Percentiles rank a stretch among this genome's conserved stretches.
Conservation (phyloP, 2,329 filamentous ascomycete genomes). For the Aspergillus luchuensis region DNA sequence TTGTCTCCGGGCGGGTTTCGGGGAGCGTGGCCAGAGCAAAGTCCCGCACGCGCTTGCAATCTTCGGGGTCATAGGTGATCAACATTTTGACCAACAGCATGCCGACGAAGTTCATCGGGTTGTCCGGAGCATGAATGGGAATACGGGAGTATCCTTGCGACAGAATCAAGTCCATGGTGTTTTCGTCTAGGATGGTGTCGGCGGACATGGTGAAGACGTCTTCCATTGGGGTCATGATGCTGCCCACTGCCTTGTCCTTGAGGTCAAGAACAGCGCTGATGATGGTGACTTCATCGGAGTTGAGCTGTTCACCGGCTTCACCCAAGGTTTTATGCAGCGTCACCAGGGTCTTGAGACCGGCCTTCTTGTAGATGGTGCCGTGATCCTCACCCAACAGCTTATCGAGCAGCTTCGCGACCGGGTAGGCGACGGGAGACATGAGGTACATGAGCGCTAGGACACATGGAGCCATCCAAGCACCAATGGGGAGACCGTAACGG, state of each 20-base stretch:
- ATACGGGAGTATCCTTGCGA: conserved; percentile 95
- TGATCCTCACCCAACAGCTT: conserved; percentile 91
- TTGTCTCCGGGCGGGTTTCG: conserved; percentile 91
- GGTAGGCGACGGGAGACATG: conserved; percentile 86
- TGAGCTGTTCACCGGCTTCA: conserved; percentile 79
- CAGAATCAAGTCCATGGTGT: conserved; percentile 91
- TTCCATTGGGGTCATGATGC: conserved; percentile 98
- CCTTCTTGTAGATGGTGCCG: conserved; percentile 97
- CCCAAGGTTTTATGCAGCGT: conserved; percentile 92
- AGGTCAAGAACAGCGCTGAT: conserved; percentile 95
- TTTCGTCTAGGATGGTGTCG: conserved; percentile 87
- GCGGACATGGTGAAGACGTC: conserved; percentile 98
- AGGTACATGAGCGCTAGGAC: conserved; percentile 91
- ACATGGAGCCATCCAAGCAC: conserved; percentile 86
- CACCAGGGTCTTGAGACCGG: conserved; percentile 92
- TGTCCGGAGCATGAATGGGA: conserved; percentile 86
- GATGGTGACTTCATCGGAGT: conserved; percentile 97
- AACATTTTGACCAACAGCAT: conserved; percentile 99
- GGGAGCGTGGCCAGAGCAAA: conserved; percentile 92
- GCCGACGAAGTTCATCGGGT: conserved; percentile 84
- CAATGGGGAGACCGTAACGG: conserved; percentile 91
- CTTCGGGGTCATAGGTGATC: conserved; percentile 97
- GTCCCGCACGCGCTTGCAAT: conserved; percentile 80
- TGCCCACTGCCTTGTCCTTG: conserved; percentile 92
- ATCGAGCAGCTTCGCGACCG: conserved; percentile 92